Conservation (phyloP, 805 yeast species). For the Barnettozyma siamensis region DNA sequence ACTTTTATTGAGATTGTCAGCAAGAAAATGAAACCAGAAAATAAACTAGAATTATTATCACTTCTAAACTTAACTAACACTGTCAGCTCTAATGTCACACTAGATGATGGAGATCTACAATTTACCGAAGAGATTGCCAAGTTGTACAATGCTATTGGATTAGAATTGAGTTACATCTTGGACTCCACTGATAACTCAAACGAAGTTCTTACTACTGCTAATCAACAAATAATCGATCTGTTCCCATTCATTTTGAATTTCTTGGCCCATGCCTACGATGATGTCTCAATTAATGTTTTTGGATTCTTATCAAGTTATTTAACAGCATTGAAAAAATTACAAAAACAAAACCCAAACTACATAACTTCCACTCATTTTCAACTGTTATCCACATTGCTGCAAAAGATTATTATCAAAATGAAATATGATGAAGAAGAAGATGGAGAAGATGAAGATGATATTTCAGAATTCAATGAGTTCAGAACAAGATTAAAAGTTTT, state of each 20-base stretch:
- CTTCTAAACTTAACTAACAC: conserved; percentile 61
- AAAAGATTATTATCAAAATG: conserved; percentile 70
- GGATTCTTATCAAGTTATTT: conserved; percentile 75
- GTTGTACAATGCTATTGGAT: conserved; percentile 65
- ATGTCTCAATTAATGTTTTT: conserved; percentile 76
- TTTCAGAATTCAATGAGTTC: conserved; percentile 74
- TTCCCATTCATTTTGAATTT: conserved; percentile 71
- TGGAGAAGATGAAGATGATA: conserved; percentile 67
- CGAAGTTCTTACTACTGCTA: conserved; percentile 34
- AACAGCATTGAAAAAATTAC: conserved; percentile 56
- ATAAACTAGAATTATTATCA: conserved; percentile 56
- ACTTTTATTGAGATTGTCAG: conserved; percentile 60
- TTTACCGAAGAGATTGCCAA: conserved; percentile 74
- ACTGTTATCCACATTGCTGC: conserved; percentile 56
- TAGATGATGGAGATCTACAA: conserved; percentile 49
- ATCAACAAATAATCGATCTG: conserved; percentile 49
- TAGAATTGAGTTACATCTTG: conserved; percentile 65
- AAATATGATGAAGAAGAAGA: conserved; percentile 73
- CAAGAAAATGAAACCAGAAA: conserved; percentile 72
- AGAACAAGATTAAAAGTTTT: conserved; percentile 68
- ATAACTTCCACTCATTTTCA: conserved; percentile 36
- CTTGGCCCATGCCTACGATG: conserved; percentile 81
- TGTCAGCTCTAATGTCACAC: conserved; percentile 32
- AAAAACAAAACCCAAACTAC: conserved; percentile 35
- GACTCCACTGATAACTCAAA: conserved; percentile 45